Conservation (phyloP, 768 basidiomycete genomes). For the Tulasnella sp. region DNA sequence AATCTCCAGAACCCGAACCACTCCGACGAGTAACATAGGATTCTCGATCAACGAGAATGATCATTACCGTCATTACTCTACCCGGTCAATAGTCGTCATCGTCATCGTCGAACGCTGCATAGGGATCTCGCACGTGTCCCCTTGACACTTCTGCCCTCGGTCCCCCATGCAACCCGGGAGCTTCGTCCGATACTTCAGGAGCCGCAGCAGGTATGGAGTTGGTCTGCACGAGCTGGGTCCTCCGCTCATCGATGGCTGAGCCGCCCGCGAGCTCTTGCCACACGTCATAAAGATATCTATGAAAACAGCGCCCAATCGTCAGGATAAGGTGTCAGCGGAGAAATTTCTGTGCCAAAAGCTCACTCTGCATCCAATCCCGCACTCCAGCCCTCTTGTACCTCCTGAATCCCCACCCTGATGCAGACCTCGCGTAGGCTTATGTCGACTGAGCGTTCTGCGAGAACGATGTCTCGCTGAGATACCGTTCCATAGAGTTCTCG, state of each 20-base stretch:
- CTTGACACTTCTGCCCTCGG: not conserved
- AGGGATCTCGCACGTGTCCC: not conserved
- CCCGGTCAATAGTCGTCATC: not conserved
- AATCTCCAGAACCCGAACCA: not conserved
- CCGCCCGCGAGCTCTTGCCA: conserved; percentile 14
- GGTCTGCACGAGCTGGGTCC: not conserved
- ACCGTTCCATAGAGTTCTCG: conserved; percentile 9
- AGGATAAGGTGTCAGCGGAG: not conserved
- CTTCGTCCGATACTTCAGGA: not conserved
- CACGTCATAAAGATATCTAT: conserved; percentile 12
- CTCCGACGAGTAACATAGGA: not conserved
- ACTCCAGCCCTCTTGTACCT: conserved; percentile 11
- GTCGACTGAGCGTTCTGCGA: not conserved
- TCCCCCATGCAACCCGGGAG: not conserved
- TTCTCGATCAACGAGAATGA: not conserved
- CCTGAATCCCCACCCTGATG: conserved; percentile 1
- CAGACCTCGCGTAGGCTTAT: conserved; percentile 8
- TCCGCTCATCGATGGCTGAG: conserved; percentile 9
- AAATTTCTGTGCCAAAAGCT: not conserved
- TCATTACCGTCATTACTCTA: not conserved
- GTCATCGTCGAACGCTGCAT: not conserved
- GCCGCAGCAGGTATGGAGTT: not conserved
- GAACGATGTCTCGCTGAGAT: not conserved
- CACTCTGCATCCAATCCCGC: conserved; percentile 18
- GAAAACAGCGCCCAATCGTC: not conserved